Conservation (phyloP, 768 basidiomycete species). For the Kwoniella pini region DNA sequence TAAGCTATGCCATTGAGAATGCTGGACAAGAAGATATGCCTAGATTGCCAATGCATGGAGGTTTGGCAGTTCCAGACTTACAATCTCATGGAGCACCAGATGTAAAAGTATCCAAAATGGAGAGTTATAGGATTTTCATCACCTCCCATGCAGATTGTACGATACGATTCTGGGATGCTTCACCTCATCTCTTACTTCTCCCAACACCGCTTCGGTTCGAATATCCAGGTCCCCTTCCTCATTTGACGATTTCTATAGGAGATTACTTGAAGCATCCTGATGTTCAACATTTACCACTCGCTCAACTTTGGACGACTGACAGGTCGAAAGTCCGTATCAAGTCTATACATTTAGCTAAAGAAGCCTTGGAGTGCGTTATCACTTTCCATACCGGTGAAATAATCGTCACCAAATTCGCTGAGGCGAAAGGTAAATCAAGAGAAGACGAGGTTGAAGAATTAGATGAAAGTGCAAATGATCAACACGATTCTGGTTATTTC, state of each 20-base stretch:
- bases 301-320: slow-evolving; percentile 46
- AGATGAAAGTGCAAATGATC: slow-evolving; percentile 23
- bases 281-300: slow-evolving; percentile 42
- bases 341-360: slow-evolving; percentile 52
- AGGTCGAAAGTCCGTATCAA: slow-evolving; percentile 53
- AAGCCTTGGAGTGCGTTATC: slow-evolving; percentile 55
- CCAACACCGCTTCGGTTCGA: slow-evolving; percentile 62
- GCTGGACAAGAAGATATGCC: slow-evolving; percentile 58
- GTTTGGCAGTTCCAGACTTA: slow-evolving; percentile 46
- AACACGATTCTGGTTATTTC: slow-evolving; percentile 57
- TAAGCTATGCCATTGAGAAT: slow-evolving; percentile 61
- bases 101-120: slow-evolving; percentile 49
- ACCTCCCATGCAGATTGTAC: slow-evolving; percentile 67
- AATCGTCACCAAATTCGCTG: slow-evolving; percentile 54
- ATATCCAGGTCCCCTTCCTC: slow-evolving; percentile 67
- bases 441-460: slow-evolving; percentile 37
- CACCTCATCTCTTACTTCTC: slow-evolving; percentile 65
- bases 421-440: slow-evolving; percentile 27
- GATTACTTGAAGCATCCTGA: slow-evolving; percentile 57
- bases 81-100: slow-evolving; percentile 51
- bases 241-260: slow-evolving; percentile 65
- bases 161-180: slow-evolving; percentile 73
- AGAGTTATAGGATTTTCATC: slow-evolving; percentile 66
- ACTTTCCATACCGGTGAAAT: slow-evolving; percentile 55
- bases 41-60: slow-evolving; percentile 49